Evolutionary conservation across 2,329 filamentous ascomycete species (phyloP), one percentile per base, ranked within the genome.

Genomic region (Clonostachys sp.): DNA sequence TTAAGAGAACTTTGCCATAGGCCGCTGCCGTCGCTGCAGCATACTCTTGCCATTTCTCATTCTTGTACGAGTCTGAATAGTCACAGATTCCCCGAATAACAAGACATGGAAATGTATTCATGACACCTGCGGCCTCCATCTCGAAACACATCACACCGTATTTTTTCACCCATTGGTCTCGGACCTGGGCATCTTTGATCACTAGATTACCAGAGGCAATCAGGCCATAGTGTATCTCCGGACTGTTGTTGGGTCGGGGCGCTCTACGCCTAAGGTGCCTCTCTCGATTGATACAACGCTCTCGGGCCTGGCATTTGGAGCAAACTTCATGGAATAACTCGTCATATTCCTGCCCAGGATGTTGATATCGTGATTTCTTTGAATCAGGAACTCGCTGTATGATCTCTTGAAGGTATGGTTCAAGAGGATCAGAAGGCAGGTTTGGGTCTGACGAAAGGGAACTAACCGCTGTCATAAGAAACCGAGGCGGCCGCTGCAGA

Each of bases 11-110:
- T 39, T 33, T 52, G 2, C 43, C 44, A 36, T 44, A 50, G 7
- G 62, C 57, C 1, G 64, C 63, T 6, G 64, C 63, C 5, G 55
- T 57, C 0, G 55, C 56, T 2, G 65, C 60, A 6, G 64, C 64
- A 55, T 65, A 68, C 3, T 47, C 43, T 38, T 68, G 63, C 62
- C 61, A 68, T 8, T 38, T 48, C 20, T 63, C 60, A 41, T 53
- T 61, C 49, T 67, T 65, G 48, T 68, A 65, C 24, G 60, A 57
- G 48, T 69, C 66, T 1, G 62, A 57, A 47, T 68, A 69, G 50
- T 68, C 61, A 46, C 58, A 62, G 7, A 64, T 60, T 6, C 64
- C 62, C 40, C 64, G 64, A 47, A 69, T 60, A 5, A 67, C 53
- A 2, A 68, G 45, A 34, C 51, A 59, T 1, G 58, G 56, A 6